Percentiles rank a stretch among this genome's conserved stretches.
phyloP scores from a whole-genome alignment of 1,139 yeast species.

The Ashbya aceris region DNA sequence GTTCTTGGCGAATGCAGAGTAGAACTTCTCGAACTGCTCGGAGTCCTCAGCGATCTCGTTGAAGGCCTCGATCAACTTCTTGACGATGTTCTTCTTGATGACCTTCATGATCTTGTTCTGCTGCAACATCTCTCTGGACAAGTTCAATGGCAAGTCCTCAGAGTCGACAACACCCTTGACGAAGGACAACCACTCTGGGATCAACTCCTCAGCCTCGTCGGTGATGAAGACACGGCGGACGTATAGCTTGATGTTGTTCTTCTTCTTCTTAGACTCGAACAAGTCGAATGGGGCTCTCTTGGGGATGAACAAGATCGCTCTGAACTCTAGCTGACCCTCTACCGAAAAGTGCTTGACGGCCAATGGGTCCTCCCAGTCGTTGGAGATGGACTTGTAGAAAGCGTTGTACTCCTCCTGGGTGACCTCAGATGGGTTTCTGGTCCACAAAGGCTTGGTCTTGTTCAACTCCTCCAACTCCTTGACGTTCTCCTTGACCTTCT shows the following conservation, averaged over 20 bases:
- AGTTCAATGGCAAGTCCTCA: slow-evolving; percentile 98
- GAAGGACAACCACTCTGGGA: slow-evolving; percentile 98
- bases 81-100: slow-evolving; percentile 97
- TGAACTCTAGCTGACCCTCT: slow-evolving; percentile 99
- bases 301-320: slow-evolving; percentile 95
- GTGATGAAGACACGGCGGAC: slow-evolving; percentile 99
- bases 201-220: slow-evolving; percentile 97
- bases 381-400: slow-evolving; percentile 97
- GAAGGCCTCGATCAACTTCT: slow-evolving; percentile 97
- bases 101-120: slow-evolving; percentile 99
- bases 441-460: slow-evolving; percentile 99
- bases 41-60: slow-evolving; percentile 98
- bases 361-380: slow-evolving; percentile 99
- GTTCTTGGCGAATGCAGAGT: slow-evolving; percentile 97
- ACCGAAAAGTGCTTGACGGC: slow-evolving; percentile 99
- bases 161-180: slow-evolving; percentile 99
- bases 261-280: slow-evolving; percentile 97
- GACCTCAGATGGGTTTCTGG: slow-evolving; percentile 96
- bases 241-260: slow-evolving; percentile 96
- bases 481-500: slow-evolving; percentile 72
- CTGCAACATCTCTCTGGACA: slow-evolving; percentile 99
- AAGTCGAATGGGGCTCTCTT: slow-evolving; percentile 99
- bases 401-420: slow-evolving; percentile 98
- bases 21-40: slow-evolving; percentile 98
- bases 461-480: slow-evolving; percentile 94